phyloP scores from a whole-genome alignment of 164 flowering plant genomes.

The Houttuynia cordata region DNA sequence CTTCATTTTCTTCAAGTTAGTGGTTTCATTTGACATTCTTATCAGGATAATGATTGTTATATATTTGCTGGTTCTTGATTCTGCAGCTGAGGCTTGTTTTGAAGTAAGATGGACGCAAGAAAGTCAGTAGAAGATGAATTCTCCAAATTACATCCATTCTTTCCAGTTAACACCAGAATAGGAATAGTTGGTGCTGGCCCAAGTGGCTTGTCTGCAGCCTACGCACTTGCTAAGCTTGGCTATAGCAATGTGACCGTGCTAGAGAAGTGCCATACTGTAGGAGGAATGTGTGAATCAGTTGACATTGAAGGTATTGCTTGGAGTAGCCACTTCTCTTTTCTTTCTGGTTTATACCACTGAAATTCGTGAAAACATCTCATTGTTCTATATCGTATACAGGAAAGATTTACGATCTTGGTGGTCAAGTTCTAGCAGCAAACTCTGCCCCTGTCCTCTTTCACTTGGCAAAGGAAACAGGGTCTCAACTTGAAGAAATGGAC shows the following conservation, averaged over 20 bases:
- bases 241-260: conserved; percentile 45
- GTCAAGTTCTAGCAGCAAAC: conserved; percentile 77
- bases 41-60: too few relatives aligned
- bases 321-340: background rate
- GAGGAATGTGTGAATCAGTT: conserved; percentile 75
- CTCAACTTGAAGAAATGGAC: conserved; percentile 58
- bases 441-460: conserved; percentile 66
- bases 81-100: conserved; percentile 1
- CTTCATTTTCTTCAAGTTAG: background rate
- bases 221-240: conserved; percentile 63
- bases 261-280: conserved; percentile 54
- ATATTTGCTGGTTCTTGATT: conserved; percentile 6
- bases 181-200: conserved; percentile 76
- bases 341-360: too few relatives aligned
- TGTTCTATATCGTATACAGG: conserved; percentile 21
- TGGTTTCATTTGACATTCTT: too few relatives aligned
- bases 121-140: conserved; percentile 58
- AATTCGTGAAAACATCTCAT: background rate
- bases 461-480: conserved; percentile 54
- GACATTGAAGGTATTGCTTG: conserved; percentile 50
- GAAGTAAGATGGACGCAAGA: conserved; percentile 28
- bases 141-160: conserved; percentile 56
- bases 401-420: conserved; percentile 66
- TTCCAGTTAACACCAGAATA: conserved; percentile 44
- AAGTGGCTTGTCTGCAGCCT: conserved; percentile 73